Evolutionary conservation across 1,139 yeast species (phyloP).

Genomic region (Hemisphaericaspora xylofermentans): DNA sequence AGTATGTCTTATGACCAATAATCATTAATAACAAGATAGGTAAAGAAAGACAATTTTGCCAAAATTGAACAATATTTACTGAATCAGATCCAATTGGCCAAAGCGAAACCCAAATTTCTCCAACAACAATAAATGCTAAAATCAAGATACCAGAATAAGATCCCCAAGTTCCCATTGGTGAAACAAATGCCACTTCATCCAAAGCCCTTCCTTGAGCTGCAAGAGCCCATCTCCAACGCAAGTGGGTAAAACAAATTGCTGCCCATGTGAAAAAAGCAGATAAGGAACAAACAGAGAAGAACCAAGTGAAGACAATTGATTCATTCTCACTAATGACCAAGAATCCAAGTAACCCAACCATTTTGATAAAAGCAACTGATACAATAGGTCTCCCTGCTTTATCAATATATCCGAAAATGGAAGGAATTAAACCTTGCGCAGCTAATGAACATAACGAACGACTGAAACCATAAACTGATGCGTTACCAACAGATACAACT

Average conservation of each 20-base stretch:
- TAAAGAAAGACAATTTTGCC: constrained; percentile 48
- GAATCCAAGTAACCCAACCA: constrained; percentile 63
- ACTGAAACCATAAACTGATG: constrained; percentile 57
- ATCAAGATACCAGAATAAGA: constrained; percentile 45
- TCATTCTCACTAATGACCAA: constrained; percentile 53
- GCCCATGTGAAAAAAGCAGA: constrained; percentile 57
- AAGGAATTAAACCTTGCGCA: constrained; percentile 47
- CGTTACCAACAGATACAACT: constrained; percentile 54
- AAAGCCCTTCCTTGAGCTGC: constrained; percentile 33
- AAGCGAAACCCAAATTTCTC: constrained; percentile 49
- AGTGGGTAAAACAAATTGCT: constrained; percentile 37
- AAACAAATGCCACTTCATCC: constrained; percentile 47
- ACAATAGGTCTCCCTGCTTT: constrained; percentile 57
- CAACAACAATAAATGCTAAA: constrained; percentile 40
- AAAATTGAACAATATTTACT: constrained; percentile 36
- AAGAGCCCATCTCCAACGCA: constrained; percentile 42
- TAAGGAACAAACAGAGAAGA: constrained; percentile 65
- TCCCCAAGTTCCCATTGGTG: constrained; percentile 51
- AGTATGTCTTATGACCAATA: constrained; percentile 28
- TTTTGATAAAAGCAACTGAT: constrained; percentile 47
- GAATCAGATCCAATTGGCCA: constrained; percentile 37
- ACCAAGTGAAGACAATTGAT: constrained; percentile 57
- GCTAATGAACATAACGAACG: constrained; percentile 56
- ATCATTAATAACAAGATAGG: constrained; percentile 45
- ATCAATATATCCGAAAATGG: constrained; percentile 52